These are phyloP conservation scores for Alternaria angustiovoidea DNA, from an alignment of 2,329 filamentous ascomycete genomes.

Conservation along the genomic window DNA sequence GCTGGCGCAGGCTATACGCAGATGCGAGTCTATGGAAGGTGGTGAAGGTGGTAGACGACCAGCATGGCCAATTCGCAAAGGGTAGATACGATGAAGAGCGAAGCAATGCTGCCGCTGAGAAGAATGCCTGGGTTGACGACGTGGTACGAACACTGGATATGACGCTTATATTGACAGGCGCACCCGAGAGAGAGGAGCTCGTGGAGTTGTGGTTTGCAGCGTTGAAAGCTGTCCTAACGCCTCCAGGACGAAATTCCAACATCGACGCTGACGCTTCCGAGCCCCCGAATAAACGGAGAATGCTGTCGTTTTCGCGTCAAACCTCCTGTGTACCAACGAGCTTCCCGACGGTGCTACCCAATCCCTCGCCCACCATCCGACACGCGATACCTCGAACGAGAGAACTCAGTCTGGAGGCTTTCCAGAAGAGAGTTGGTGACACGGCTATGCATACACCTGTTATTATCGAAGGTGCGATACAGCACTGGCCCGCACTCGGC, in stretches of 20 bases:
- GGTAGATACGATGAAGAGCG: slow-evolving; percentile 5
- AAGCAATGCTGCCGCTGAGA: slow-evolving; percentile 22
- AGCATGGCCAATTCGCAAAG: not conserved
- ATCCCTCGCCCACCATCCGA: slow-evolving; percentile 18
- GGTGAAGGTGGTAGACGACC: slow-evolving; percentile 34
- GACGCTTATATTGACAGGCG: slow-evolving; percentile 74
- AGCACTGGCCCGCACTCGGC: slow-evolving; percentile 80
- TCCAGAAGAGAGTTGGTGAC: slow-evolving; percentile 39
- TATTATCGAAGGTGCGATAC: slow-evolving; percentile 71
- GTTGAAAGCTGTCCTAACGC: slow-evolving; percentile 45
- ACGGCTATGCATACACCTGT: slow-evolving; percentile 60
- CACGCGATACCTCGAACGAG: slow-evolving; percentile 32
- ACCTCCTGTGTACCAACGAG: slow-evolving; percentile 7
- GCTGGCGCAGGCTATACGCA: slow-evolving; percentile 76
- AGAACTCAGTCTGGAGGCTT: slow-evolving; percentile 32
- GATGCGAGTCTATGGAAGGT: slow-evolving; percentile 74
- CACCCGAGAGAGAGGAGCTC: slow-evolving; percentile 40
- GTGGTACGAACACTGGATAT: slow-evolving; percentile 75
- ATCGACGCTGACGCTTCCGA: not conserved
- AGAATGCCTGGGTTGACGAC: slow-evolving; percentile 59
- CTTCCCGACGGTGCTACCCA: slow-evolving; percentile 28
- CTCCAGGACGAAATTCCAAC: not conserved
- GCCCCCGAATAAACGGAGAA: slow-evolving; percentile 30
- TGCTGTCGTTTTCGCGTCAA: slow-evolving; percentile 8
- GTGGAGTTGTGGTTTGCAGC: slow-evolving; percentile 61